phyloP scores from a whole-genome alignment of 2,329 filamentous ascomycete species.

The Arthrobotrys megalospora region DNA sequence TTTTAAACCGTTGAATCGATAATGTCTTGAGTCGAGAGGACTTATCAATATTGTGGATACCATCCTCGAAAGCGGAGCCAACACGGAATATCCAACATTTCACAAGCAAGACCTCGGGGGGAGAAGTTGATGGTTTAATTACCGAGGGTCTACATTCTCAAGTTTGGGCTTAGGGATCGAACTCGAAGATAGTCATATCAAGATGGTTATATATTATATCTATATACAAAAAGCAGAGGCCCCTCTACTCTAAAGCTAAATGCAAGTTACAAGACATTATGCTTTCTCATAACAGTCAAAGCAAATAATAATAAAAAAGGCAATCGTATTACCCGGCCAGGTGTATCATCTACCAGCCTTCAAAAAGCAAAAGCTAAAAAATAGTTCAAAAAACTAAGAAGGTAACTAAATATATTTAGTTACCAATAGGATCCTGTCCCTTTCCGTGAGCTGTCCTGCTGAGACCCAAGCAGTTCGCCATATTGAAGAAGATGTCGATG shows the following conservation, averaged over 20 bases:
- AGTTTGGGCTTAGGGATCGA: background rate
- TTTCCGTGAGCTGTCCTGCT: conserved; percentile 64
- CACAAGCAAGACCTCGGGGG: conserved; percentile 9
- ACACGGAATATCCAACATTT: conserved; percentile 14
- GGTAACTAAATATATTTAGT: conserved; percentile 29
- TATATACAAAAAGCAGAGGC: conserved; percentile 32
- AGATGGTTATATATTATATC: conserved; percentile 30
- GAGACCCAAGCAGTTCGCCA: conserved; percentile 78
- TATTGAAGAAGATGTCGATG: conserved; percentile 82
- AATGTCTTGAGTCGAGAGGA: too few species aligned
- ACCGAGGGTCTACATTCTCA: background rate
- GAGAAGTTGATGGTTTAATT: too few species aligned
- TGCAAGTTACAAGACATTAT: conserved; percentile 26
- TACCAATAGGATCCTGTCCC: conserved; percentile 62
- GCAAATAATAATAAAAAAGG: background rate
- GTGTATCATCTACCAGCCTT: conserved; percentile 70
- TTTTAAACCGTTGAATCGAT: too few species aligned
- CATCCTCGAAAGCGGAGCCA: background rate
- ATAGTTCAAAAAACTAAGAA: conserved; percentile 62
- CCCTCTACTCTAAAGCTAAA: background rate
- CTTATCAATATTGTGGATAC: too few species aligned
- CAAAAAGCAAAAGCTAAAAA: conserved; percentile 63
- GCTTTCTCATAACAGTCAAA: background rate
- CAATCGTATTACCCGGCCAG: conserved; percentile 64
- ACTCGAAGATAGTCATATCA: background rate